These are phyloP conservation scores for Aphanomyces cochlioides DNA, from an alignment of 352 stramenopile genomes.

Conservation along the genomic window DNA sequence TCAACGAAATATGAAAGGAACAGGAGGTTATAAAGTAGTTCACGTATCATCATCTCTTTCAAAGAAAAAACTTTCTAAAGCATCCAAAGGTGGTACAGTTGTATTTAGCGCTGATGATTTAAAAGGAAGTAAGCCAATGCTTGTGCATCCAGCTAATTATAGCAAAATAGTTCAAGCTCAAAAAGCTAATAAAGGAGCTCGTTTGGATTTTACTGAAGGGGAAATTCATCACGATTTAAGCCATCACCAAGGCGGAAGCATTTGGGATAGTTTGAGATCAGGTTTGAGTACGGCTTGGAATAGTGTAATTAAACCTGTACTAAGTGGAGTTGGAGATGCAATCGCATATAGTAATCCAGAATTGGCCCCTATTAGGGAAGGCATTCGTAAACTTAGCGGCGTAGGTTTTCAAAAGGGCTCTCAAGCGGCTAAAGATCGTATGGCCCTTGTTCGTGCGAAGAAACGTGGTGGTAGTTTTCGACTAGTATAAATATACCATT, in stretches of 20 bases:
- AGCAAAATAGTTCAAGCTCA: background rate
- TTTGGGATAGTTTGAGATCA: no score
- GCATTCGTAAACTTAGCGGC: background rate
- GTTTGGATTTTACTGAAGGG: background rate
- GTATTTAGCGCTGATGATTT: constrained; percentile 7
- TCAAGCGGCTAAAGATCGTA: background rate
- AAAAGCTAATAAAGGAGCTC: constrained; percentile 1
- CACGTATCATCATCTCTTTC: background rate
- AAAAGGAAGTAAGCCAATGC: background rate
- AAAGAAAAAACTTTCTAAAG: background rate
- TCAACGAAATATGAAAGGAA: background rate
- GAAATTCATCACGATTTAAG: background rate
- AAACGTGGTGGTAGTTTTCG: background rate
- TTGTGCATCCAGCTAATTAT: constrained; percentile 6
- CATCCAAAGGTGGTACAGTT: background rate
- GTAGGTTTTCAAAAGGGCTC: constrained; percentile 3
- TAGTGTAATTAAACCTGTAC: background rate
- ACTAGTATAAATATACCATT: no score
- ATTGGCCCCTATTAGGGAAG: background rate
- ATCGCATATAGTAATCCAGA: background rate
- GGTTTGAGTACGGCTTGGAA: background rate
- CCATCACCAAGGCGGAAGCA: background rate
- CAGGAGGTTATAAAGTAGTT: background rate
- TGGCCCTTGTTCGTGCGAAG: background rate
- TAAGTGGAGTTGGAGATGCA: background rate